Conservation (phyloP, 1,284 basidiomycete species). For the Melampsora larici-populina region DNA sequence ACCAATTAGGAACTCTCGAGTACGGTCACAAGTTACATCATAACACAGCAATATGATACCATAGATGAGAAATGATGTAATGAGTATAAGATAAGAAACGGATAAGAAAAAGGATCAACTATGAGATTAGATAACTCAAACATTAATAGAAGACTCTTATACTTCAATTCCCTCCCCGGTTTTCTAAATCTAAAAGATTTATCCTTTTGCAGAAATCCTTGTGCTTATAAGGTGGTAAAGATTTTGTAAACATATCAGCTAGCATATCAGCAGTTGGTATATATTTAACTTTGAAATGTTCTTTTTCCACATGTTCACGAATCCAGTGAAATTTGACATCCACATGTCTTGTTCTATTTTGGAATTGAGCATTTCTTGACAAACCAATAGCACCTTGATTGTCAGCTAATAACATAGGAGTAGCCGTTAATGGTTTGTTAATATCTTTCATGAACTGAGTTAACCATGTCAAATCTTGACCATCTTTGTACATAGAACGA, state of each 20-base stretch:
- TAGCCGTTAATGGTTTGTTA: not conserved
- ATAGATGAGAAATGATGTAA: no score
- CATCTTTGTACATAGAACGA: not conserved
- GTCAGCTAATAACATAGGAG: not conserved
- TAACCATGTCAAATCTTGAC: not conserved
- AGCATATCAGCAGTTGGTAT: conserved; percentile 6
- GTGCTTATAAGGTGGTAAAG: not conserved
- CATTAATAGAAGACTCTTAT: no score
- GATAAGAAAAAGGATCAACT: no score
- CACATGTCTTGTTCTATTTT: conserved; percentile 16
- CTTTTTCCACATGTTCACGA: not conserved
- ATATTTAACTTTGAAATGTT: not conserved
- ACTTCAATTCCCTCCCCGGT: not conserved
- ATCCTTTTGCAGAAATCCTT: not conserved
- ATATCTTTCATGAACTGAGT: no score
- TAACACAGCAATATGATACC: no score
- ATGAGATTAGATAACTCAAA: no score
- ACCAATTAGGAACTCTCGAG: no score
- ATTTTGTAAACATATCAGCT: conserved; percentile 1
- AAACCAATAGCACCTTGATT: conserved; percentile 5
- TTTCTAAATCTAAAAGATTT: not conserved
- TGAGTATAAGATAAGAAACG: no score
- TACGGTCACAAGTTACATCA: no score
- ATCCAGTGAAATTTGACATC: conserved; percentile 15
- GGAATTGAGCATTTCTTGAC: not conserved